Evolutionary conservation across 441 rosid species (phyloP), one percentile per base, ranked within the genome.

Genomic region (Euphorbia schlechtendalii): DNA sequence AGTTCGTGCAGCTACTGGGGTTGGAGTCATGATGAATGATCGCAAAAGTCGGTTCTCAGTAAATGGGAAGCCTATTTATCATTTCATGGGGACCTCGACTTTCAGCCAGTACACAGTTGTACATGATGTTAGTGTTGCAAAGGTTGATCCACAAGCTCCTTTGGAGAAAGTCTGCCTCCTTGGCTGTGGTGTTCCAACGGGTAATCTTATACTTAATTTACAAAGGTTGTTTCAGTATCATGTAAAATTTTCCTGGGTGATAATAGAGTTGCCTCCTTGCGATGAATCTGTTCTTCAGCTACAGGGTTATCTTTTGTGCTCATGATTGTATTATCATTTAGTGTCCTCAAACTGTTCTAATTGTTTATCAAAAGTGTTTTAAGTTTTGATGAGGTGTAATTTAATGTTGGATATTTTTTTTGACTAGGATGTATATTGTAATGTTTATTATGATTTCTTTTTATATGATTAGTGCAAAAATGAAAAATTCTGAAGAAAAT

Each of bases 151-250:
- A 0, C 62, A 13, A 4, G 85, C 89, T 51, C 85, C 87, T 7
- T 76, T 82, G 13, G 86, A 85, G 68, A 83, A 84, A 84, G 85
- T 81, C 48, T 82, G 81, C 20, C 49, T 80, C 48, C 74, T 84
- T 20, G 80, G 85, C 43, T 85, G 90, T 32, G 87, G 90, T 64
- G 77, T 85, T 56, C 82, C 83, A 13, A 84, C 86, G 59, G 89
- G 84, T 83, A 21, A 32, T 32, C 34, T 32, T 45, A 9, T 41
- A 41, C 36, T 54, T 40, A 14, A 1, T 25, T 65, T 20, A 55
- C 41, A 41, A 18, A 41, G 53, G 27, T 65, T 36, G 8, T 22
- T 52, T 20, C 10, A 60, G 1, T 4, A 21, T 46, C 51, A 46
- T 46, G 7, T 46, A 14, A 4, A 17, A 46, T 46, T 46, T 46